phyloP scores from a whole-genome alignment of 345 rosid genomes.

The Arabidopsis suecica region DNA sequence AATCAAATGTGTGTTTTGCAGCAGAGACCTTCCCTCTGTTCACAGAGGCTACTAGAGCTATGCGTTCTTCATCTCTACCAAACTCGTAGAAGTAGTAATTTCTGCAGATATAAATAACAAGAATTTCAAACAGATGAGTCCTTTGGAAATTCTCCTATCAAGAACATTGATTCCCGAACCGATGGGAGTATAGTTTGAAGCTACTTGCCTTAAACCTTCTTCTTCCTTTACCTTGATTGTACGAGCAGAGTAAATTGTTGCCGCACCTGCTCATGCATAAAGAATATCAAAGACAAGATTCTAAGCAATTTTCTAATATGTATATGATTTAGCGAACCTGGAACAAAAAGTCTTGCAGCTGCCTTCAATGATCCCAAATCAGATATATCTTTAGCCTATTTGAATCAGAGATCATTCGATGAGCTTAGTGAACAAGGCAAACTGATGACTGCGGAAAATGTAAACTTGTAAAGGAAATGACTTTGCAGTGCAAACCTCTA shows the following conservation, averaged over 20 bases:
- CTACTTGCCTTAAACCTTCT: constrained; percentile 72
- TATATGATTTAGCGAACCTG: constrained; percentile 54
- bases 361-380: constrained; percentile 85
- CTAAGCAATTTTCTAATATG: background rate
- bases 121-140: constrained; percentile 19
- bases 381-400: constrained; percentile 82
- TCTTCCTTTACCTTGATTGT: constrained; percentile 92
- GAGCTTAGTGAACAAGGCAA: background rate
- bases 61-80: constrained; percentile 74
- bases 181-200: background rate
- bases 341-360: constrained; percentile 85
- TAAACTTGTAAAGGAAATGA: constrained; percentile 24
- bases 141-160: background rate
- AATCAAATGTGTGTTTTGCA: constrained; percentile 8
- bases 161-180: background rate
- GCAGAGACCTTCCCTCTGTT: constrained; percentile 77
- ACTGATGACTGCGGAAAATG: background rate
- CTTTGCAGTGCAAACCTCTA: constrained; percentile 63
- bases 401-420: constrained; percentile 25
- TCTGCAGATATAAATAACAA: constrained; percentile 50
- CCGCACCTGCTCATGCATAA: constrained; percentile 61
- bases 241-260: constrained; percentile 77
- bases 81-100: constrained; percentile 89
- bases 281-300: background rate
- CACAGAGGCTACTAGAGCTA: constrained; percentile 75